Percentiles rank a stretch among this genome's conserved stretches.
Evolutionary conservation across 225 moss, liverwort and hornwort genomes (phyloP).

Genomic region (Anthoceros angustus): DNA sequence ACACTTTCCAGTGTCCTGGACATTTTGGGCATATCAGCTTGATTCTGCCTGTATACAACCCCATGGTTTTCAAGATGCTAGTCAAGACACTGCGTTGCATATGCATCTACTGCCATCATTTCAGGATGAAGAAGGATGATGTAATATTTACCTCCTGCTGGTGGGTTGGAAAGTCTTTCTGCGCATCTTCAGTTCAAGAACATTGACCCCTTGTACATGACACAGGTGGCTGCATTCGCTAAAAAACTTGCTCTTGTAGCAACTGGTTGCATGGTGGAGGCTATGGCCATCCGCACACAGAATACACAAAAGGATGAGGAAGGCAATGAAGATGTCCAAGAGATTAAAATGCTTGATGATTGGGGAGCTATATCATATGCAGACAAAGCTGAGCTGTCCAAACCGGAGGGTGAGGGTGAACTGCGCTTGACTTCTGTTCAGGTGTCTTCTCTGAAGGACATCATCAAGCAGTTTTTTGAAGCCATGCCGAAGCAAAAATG

Average conservation of each 20-base stretch:
- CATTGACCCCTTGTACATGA: neutral
- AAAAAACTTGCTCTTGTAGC: constrained; percentile 63
- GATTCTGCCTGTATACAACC: constrained; percentile 82
- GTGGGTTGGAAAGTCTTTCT: neutral
- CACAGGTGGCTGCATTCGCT: constrained; percentile 50
- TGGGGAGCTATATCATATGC: constrained; percentile 9
- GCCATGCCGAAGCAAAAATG: constrained; percentile 60
- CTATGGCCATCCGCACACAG: constrained; percentile 41
- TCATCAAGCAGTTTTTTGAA: constrained; percentile 44
- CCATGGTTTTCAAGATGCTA: constrained; percentile 66
- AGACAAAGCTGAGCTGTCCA: constrained; percentile 23
- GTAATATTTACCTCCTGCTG: constrained; percentile 15
- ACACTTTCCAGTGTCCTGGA: constrained; percentile 63
- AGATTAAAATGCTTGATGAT: constrained; percentile 13
- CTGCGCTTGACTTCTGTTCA: constrained; percentile 59
- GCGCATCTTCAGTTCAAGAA: neutral
- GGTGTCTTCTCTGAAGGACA: constrained; percentile 52
- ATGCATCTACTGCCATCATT: constrained; percentile 89
- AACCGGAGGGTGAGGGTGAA: constrained; percentile 15
- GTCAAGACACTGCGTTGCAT: constrained; percentile 69
- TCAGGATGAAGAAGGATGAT: constrained; percentile 69
- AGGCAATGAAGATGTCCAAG: constrained; percentile 43
- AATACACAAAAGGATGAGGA: constrained; percentile 33
- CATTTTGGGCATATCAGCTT: constrained; percentile 90
- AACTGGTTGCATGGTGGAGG: constrained; percentile 88